Percentiles rank a stretch among this genome's conserved stretches.
These are phyloP conservation scores for Buddleja alternifolia DNA, from an alignment of 257 asterid genomes.

Conservation along the genomic window DNA sequence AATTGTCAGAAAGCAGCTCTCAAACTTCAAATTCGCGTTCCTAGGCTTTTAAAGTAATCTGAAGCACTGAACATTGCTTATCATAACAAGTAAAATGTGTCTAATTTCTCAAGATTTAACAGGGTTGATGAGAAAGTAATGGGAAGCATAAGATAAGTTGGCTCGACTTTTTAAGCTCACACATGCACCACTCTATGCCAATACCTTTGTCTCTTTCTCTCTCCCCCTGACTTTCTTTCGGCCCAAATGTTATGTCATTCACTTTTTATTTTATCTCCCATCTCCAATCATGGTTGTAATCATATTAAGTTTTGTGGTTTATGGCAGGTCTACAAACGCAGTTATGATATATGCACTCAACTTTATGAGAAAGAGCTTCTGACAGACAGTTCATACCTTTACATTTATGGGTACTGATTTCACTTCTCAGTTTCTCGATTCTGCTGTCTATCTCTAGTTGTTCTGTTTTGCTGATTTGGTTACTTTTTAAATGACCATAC, in stretches of 20 bases:
- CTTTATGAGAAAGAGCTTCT: constrained; percentile 93
- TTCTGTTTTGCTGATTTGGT: constrained; percentile 27
- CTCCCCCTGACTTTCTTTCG: neutral
- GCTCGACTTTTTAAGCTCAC: constrained; percentile 4
- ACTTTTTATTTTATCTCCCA: neutral
- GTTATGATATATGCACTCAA: constrained; percentile 83
- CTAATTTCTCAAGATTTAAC: neutral
- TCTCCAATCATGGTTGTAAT: constrained; percentile 20
- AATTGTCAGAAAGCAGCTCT: neutral
- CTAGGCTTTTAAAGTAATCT: neutral
- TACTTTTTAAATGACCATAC: constrained; percentile 36
- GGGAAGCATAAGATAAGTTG: constrained; percentile 10
- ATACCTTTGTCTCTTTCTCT: neutral
- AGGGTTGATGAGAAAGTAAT: neutral
- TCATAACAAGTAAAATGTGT: neutral
- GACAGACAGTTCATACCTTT: constrained; percentile 78
- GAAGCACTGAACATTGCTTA: neutral
- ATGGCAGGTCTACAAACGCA: constrained; percentile 88
- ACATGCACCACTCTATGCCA: neutral
- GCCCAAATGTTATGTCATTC: neutral
- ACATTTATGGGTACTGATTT: constrained; percentile 78
- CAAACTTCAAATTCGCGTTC: constrained; percentile 3
- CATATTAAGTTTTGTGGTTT: constrained; percentile 18
- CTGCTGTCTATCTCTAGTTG: constrained; percentile 10
- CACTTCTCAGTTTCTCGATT: constrained; percentile 20